A percentile compares a stretch with the other conserved stretches of the same genome.
Evolutionary conservation across 1,284 basidiomycete genomes (phyloP).

Genomic region (Malassezia psittaci): DNA sequence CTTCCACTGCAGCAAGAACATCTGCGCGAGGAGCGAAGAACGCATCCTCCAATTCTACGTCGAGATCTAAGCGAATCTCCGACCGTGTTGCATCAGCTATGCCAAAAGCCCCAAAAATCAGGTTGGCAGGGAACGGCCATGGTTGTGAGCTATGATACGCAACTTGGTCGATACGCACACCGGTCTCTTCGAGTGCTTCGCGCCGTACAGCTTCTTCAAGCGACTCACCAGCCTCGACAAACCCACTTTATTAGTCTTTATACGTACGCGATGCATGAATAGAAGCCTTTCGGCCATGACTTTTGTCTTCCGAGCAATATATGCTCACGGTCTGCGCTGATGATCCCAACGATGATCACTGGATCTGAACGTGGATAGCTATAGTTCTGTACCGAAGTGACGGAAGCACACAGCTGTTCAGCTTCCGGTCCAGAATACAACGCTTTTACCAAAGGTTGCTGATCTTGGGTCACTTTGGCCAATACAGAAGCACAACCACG

Average conservation of each 20-base stretch:
- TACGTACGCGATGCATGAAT: conserved; percentile 37
- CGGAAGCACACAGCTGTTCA: conserved; percentile 9
- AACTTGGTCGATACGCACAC: conserved; percentile 71
- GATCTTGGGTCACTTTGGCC: conserved; percentile 18
- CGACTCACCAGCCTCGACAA: conserved; percentile 50
- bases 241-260: conserved; percentile 20
- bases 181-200: conserved; percentile 91
- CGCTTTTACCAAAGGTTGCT: conserved; percentile 17
- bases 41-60: conserved; percentile 92
- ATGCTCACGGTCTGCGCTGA: conserved; percentile 65
- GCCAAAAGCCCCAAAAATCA: conserved; percentile 65
- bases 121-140: conserved; percentile 65
- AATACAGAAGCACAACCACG: conserved; percentile 56
- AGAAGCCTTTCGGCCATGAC: conserved; percentile 52
- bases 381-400: conserved; percentile 26
- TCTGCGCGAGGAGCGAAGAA: conserved; percentile 73
- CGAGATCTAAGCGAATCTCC: conserved; percentile 69
- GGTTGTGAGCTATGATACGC: conserved; percentile 76
- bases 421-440: conserved; percentile 18
- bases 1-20: conserved; percentile 58
- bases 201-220: conserved; percentile 87
- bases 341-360: conserved; percentile 83
- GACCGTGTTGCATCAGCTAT: conserved; percentile 50
- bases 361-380: conserved; percentile 41
- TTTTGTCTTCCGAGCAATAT: conserved; percentile 72